phyloP scores from a whole-genome alignment of 78 protist species.

The Bigelowiella natans region DNA sequence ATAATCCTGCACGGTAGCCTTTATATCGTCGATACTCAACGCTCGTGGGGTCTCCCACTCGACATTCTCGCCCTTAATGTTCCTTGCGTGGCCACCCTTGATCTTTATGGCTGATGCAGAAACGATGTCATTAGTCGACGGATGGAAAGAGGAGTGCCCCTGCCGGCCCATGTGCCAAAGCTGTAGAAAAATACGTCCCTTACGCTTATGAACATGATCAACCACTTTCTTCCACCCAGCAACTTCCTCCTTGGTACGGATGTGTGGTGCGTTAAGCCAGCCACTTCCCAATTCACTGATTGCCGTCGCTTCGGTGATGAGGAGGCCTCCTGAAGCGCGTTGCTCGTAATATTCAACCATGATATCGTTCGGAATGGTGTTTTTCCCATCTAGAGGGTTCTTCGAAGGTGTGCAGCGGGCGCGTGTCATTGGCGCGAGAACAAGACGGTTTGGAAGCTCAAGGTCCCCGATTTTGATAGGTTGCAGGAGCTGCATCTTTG shows the following conservation, averaged over 20 bases:
- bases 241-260: constrained; percentile 32
- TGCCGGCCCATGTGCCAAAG: constrained; percentile 11
- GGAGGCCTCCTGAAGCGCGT: constrained; percentile 39
- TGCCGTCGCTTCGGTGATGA: constrained; percentile 21
- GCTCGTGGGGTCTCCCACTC: constrained; percentile 32
- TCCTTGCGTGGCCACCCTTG: not conserved
- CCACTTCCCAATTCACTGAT: constrained; percentile 15
- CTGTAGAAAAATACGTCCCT: constrained; percentile 12
- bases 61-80: not conserved
- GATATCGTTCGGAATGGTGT: constrained; percentile 11
- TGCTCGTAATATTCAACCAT: constrained; percentile 39
- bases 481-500: not conserved
- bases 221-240: constrained; percentile 45
- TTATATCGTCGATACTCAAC: constrained; percentile 49
- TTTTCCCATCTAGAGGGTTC: not conserved
- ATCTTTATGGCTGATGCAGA: not conserved
- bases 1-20: constrained; percentile 14
- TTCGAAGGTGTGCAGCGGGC: constrained; percentile 5
- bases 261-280: constrained; percentile 24
- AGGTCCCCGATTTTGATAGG: not conserved
- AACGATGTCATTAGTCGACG: not conserved
- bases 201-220: constrained; percentile 44
- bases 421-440: constrained; percentile 45
- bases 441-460: constrained; percentile 22
- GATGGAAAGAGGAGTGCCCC: not conserved